These are phyloP conservation scores for Penicillium pancosmium DNA, from an alignment of 495 filamentous ascomycete genomes.

Conservation along the genomic window DNA sequence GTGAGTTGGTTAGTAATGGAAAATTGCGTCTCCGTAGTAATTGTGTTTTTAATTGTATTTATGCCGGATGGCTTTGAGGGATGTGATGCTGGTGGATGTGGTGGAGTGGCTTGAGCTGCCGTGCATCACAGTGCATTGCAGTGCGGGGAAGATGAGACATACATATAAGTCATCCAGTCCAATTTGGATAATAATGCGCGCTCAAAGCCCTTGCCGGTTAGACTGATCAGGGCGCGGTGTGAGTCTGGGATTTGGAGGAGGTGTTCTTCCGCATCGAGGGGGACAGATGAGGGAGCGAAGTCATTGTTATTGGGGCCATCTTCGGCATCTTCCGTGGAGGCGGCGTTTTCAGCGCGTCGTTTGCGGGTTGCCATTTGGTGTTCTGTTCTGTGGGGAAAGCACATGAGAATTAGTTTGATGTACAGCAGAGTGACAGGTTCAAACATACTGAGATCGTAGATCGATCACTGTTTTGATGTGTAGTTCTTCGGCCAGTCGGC, in stretches of 20 bases:
- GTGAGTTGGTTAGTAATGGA: not conserved
- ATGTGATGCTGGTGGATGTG: no score
- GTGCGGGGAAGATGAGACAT: slow-evolving; percentile 3
- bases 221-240: slow-evolving; percentile 62
- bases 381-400: slow-evolving; percentile 58
- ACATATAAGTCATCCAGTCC: slow-evolving; percentile 68
- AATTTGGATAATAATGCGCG: slow-evolving; percentile 66
- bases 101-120: no score
- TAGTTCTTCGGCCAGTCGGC: slow-evolving; percentile 60
- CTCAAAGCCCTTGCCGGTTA: slow-evolving; percentile 75
- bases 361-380: slow-evolving; percentile 70
- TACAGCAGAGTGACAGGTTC: no score
- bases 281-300: slow-evolving; percentile 29
- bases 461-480: slow-evolving; percentile 74
- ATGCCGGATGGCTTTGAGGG: no score
- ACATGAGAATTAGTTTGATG: not conserved
- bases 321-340: slow-evolving; percentile 10
- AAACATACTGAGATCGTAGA: slow-evolving; percentile 74
- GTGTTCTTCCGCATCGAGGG: slow-evolving; percentile 46
- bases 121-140: not conserved
- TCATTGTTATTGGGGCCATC: slow-evolving; percentile 19
- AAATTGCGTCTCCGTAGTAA: no score
- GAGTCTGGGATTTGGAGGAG: slow-evolving; percentile 60
- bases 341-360: slow-evolving; percentile 46
- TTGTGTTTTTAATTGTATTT: no score